Conservation (phyloP, 75 land plant species). For the Selaginella tamariscina region DNA sequence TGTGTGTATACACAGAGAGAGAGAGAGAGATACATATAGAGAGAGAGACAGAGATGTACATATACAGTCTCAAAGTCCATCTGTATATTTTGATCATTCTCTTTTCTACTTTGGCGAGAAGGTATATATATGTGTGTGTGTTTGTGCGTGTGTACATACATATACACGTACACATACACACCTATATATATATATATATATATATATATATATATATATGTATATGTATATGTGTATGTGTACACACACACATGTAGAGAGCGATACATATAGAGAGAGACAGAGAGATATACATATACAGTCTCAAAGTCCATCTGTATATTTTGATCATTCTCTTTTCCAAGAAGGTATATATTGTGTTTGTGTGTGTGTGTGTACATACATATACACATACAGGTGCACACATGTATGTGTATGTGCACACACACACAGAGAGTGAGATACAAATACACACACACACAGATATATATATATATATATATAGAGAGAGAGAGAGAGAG, state of each 20-base stretch:
- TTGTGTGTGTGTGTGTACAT: not conserved
- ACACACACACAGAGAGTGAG: too few relatives aligned
- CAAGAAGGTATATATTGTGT: conserved; percentile 79
- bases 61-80: conserved; percentile 88
- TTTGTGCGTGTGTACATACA: not conserved
- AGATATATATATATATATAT: too few relatives aligned
- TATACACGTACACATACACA: not conserved
- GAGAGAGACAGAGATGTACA: conserved; percentile 14
- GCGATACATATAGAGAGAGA: too few relatives aligned
- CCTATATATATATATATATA: too few relatives aligned
- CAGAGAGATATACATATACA: conserved; percentile 37
- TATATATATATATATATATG: not conserved
- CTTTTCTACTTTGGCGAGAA: conserved; percentile 93
- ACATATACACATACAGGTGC: not conserved
- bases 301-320: conserved; percentile 88
- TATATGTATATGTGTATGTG: not conserved
- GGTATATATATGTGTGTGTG: conserved; percentile 30
- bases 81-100: conserved; percentile 87
- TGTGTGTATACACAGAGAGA: too few relatives aligned
- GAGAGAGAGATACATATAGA: too few relatives aligned
- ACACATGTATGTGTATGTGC: too few relatives aligned
- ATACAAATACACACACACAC: too few relatives aligned
- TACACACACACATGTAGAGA: too few relatives aligned
- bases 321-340: conserved; percentile 86
- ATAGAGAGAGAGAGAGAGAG: too few relatives aligned